Conservation (phyloP, 2,329 filamentous ascomycete genomes). For the Trichoderma lentiforme region DNA sequence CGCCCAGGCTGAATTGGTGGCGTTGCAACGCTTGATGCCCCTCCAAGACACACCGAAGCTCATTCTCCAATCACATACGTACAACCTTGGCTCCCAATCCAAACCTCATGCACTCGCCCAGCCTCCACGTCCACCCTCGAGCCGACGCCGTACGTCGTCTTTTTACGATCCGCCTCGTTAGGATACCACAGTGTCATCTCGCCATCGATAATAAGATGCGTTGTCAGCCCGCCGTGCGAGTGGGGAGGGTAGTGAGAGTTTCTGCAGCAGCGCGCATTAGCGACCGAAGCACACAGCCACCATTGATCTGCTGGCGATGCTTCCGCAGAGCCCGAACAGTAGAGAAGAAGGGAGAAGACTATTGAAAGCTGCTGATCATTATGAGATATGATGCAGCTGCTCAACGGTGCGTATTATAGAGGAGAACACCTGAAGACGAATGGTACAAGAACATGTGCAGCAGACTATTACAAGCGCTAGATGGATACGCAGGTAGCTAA, state of each 20-base stretch:
- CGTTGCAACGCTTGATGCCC: neutral
- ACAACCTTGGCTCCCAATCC: conserved; percentile 63
- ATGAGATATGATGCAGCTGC: neutral
- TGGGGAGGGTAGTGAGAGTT: conserved; percentile 68
- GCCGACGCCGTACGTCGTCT: conserved; percentile 58
- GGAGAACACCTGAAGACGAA: neutral
- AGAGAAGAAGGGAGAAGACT: neutral
- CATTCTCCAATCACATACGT: conserved; percentile 62
- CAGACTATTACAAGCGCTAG: neutral
- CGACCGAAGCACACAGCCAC: conserved; percentile 1
- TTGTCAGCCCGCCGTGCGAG: conserved; percentile 61
- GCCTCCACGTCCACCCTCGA: conserved; percentile 65
- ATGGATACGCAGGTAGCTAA: neutral
- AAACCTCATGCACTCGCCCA: conserved; percentile 63
- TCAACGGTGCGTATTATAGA: neutral
- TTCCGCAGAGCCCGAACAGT: neutral
- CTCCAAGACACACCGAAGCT: neutral
- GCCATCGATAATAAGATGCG: conserved; percentile 65
- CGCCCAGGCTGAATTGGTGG: neutral
- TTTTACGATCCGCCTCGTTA: conserved; percentile 51
- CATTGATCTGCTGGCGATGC: neutral
- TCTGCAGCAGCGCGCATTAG: conserved; percentile 36
- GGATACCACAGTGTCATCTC: conserved; percentile 66
- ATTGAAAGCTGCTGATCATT: neutral
- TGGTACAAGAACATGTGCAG: neutral